These are phyloP conservation scores for Cercospora sp. DNA, from an alignment of 2,329 filamentous ascomycete genomes.

Conservation along the genomic window DNA sequence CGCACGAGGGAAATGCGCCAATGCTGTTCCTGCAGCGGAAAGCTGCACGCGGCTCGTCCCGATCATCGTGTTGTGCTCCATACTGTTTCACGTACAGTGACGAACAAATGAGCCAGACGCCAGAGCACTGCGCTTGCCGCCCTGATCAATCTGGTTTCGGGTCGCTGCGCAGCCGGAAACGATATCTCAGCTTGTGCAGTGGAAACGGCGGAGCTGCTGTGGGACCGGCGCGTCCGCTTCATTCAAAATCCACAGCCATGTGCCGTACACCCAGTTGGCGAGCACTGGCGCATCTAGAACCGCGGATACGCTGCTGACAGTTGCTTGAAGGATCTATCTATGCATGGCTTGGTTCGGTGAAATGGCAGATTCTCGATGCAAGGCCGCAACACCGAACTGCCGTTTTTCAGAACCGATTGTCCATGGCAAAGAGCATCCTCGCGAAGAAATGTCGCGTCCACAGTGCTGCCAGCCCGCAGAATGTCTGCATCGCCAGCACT, in stretches of 20 bases:
- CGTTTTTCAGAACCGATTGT: slow-evolving; percentile 58
- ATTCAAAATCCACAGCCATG: slow-evolving; percentile 11
- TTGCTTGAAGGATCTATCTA: slow-evolving; percentile 21
- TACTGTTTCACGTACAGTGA: slow-evolving; percentile 11
- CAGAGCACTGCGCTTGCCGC: slow-evolving; percentile 6
- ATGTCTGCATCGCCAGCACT: slow-evolving; percentile 74
- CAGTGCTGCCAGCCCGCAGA: slow-evolving; percentile 76
- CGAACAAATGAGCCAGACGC: slow-evolving; percentile 4
- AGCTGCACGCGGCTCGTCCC: slow-evolving; percentile 11
- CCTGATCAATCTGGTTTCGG: slow-evolving; percentile 9
- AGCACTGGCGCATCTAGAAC: slow-evolving; percentile 13
- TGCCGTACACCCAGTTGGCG: slow-evolving; percentile 15
- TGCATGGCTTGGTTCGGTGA: slow-evolving; percentile 13
- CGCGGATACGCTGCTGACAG: not conserved
- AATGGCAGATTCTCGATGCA: slow-evolving; percentile 20
- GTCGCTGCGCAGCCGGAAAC: slow-evolving; percentile 12
- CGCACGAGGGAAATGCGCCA: not conserved
- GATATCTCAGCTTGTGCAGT: slow-evolving; percentile 17
- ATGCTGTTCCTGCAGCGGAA: slow-evolving; percentile 6
- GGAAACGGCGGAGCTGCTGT: slow-evolving; percentile 8
- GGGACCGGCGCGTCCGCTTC: slow-evolving; percentile 1
- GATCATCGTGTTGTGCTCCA: not conserved
- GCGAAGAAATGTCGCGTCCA: slow-evolving; percentile 85
- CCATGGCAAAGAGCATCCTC: slow-evolving; percentile 82
- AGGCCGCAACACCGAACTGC: slow-evolving; percentile 16